These are phyloP conservation scores for Sphagnum contortum DNA, from an alignment of 225 moss, liverwort and hornwort genomes.

Conservation along the genomic window DNA sequence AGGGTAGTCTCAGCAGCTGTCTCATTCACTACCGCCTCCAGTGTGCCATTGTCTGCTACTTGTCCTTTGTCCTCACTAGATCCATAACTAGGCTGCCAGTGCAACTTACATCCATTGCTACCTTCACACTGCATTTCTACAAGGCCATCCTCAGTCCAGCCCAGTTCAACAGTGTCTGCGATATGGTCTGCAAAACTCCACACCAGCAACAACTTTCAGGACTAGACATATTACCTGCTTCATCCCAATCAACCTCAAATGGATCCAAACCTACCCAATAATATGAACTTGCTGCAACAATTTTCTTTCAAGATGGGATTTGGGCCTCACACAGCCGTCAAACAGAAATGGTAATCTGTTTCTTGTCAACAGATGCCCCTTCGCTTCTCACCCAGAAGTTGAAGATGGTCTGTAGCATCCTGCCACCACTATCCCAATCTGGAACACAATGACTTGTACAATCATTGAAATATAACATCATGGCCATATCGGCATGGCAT, in stretches of 20 bases:
- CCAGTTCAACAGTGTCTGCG: slow-evolving; percentile 28
- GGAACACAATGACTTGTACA: slow-evolving; percentile 82
- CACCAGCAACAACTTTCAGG: background rate
- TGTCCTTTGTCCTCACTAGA: slow-evolving; percentile 34
- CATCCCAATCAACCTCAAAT: background rate
- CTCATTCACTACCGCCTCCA: slow-evolving; percentile 39
- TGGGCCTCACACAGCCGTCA: slow-evolving; percentile 58
- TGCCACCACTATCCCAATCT: slow-evolving; percentile 70
- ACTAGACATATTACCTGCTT: background rate
- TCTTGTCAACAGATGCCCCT: slow-evolving; percentile 46
- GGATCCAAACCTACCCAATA: background rate
- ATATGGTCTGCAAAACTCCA: slow-evolving; percentile 31
- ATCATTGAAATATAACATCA: background rate
- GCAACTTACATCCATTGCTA: slow-evolving; percentile 31
- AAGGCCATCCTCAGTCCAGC: slow-evolving; percentile 39
- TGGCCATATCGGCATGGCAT: background rate
- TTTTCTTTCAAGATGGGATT: no score
- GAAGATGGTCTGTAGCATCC: slow-evolving; percentile 38
- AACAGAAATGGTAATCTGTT: slow-evolving; percentile 37
- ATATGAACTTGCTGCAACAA: background rate
- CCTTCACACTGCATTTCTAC: slow-evolving; percentile 51
- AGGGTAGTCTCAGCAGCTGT: slow-evolving; percentile 23
- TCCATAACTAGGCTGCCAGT: slow-evolving; percentile 42
- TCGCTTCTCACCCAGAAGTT: slow-evolving; percentile 41
- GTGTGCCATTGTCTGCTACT: slow-evolving; percentile 26